phyloP scores from a whole-genome alignment of 306 rosid genomes.

The Ormosia emarginata region DNA sequence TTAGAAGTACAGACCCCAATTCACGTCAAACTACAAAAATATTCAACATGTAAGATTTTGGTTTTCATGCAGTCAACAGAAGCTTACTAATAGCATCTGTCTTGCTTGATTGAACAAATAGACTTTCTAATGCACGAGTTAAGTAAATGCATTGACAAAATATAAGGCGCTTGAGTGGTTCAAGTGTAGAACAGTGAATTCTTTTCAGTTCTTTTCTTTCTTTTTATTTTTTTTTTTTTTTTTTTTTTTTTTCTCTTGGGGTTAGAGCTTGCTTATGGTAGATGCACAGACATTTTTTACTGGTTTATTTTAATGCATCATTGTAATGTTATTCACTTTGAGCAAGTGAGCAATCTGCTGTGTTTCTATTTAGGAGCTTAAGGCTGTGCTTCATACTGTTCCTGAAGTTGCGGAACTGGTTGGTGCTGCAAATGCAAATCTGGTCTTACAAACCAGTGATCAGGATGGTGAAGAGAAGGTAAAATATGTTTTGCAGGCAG shows the following conservation, averaged over 20 bases:
- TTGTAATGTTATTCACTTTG: conserved; percentile 1
- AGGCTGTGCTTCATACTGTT: conserved; percentile 58
- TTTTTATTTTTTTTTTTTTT: neutral
- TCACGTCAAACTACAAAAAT: neutral
- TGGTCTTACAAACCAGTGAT: conserved; percentile 41
- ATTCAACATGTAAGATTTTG: neutral
- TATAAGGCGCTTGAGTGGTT: neutral
- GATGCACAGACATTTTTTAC: neutral
- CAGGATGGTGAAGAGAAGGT: conserved; percentile 51
- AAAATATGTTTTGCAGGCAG: conserved; percentile 51
- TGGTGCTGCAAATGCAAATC: conserved; percentile 55
- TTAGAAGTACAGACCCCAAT: neutral
- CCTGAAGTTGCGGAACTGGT: conserved; percentile 78
- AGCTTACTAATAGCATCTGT: neutral
- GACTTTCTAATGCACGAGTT: neutral
- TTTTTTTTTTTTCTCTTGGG: neutral
- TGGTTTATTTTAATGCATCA: neutral
- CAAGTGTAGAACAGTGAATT: neutral
- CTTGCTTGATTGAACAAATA: neutral
- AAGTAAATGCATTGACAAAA: neutral
- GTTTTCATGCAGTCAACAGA: conserved; percentile 14
- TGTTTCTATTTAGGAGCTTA: conserved; percentile 68
- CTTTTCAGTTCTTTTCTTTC: neutral
- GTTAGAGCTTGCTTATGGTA: conserved; percentile 8
- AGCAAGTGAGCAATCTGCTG: conserved; percentile 4